Evolutionary conservation across 1,284 basidiomycete species (phyloP).

Genomic region (Volvariella surrecta): DNA sequence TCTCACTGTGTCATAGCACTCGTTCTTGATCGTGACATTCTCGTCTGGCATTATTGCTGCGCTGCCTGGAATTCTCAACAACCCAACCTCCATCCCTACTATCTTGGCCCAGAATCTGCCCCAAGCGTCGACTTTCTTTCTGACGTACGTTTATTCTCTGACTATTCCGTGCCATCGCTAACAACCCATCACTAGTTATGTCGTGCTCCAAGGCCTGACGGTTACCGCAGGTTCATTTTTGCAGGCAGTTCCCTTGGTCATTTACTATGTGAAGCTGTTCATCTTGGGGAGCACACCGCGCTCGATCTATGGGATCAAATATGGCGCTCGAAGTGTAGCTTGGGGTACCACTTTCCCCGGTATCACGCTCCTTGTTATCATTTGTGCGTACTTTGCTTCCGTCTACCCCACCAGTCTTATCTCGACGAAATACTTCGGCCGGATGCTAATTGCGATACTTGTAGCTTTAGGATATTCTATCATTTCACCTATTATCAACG

Average conservation of each 20-base stretch:
- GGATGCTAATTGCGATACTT: background rate
- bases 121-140: conserved; percentile 86
- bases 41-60: conserved; percentile 74
- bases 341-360: conserved; percentile 88
- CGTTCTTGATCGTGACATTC: conserved; percentile 83
- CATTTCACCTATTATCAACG: conserved; percentile 93
- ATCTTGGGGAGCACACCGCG: conserved; percentile 90
- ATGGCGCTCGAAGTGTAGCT: conserved; percentile 50
- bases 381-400: conserved; percentile 70
- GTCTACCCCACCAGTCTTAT: background rate
- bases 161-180: background rate
- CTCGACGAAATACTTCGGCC: background rate
- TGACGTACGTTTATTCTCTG: conserved; percentile 52
- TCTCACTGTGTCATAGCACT: conserved; percentile 48
- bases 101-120: conserved; percentile 75
- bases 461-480: conserved; percentile 75
- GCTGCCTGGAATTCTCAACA: conserved; percentile 50
- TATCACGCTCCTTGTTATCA: conserved; percentile 69
- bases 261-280: conserved; percentile 84
- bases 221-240: conserved; percentile 76
- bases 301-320: conserved; percentile 73
- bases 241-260: conserved; percentile 63
- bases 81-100: conserved; percentile 54
- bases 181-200: conserved; percentile 31
- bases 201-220: conserved; percentile 65